Percentiles rank a stretch among this genome's conserved stretches.
Conservation (phyloP, 2,329 filamentous ascomycete species). For the Colletotrichum liaoningense region DNA sequence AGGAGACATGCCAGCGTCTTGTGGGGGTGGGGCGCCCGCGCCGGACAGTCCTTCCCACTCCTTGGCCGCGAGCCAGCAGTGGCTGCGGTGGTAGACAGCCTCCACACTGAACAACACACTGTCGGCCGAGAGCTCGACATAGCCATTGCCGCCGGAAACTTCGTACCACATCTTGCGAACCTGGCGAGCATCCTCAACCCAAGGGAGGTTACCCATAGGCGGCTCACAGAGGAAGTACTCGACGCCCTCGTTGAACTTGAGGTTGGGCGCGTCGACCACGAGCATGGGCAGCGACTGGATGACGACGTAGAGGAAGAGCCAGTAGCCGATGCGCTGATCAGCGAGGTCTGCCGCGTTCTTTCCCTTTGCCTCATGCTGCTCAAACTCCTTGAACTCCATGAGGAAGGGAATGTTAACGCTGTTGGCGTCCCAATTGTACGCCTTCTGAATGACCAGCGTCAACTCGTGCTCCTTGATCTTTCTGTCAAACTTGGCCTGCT, state of each 20-base stretch:
- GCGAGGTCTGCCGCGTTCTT: conserved; percentile 74
- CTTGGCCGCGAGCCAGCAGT: conserved; percentile 67
- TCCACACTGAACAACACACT: conserved; percentile 71
- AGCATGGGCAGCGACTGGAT: conserved; percentile 83
- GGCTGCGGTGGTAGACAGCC: conserved; percentile 68
- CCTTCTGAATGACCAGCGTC: conserved; percentile 79
- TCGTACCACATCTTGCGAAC: conserved; percentile 80
- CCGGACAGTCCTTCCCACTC: conserved; percentile 56
- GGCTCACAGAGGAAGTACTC: conserved; percentile 87
- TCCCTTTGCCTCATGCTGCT: conserved; percentile 74
- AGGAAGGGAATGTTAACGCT: conserved; percentile 71
- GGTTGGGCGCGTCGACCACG: conserved; percentile 78
- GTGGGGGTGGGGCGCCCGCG: conserved; percentile 40
- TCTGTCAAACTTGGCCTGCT: conserved; percentile 77
- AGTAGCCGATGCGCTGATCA: conserved; percentile 80
- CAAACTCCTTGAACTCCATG: conserved; percentile 76
- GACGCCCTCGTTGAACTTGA: conserved; percentile 76
- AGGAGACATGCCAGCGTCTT: conserved; percentile 50
- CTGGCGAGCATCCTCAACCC: conserved; percentile 74
- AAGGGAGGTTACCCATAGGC: conserved; percentile 78
- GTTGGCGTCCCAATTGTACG: conserved; percentile 82
- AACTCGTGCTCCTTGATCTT: conserved; percentile 84
- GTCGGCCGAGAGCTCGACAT: conserved; percentile 70
- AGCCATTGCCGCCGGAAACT: conserved; percentile 69
- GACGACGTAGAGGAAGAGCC: conserved; percentile 84